Base-by-base conservation (phyloP, 768 basidiomycete species). In the Boletus rufocinnamomeus region DNA sequence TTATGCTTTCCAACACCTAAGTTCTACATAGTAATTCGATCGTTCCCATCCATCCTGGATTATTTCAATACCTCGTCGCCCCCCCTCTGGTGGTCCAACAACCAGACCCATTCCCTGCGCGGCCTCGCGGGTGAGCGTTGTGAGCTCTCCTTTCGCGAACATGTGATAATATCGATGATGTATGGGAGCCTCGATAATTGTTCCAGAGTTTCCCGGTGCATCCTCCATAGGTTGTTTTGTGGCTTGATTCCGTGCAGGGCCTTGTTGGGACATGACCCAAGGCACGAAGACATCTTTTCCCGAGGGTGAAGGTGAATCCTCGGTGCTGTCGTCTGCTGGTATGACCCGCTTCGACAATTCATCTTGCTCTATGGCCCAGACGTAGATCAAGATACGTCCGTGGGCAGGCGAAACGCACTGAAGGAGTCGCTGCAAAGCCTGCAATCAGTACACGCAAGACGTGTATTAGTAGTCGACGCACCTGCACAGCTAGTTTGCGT, bases 291-390 rank as follows among this genome's bases (percentile, higher is more conserved):
- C 93, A 70, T 97, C 94, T 66, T 84, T 83, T 28, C 88, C 91
- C 9, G 72, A 68, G 9, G 63, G 63, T 53, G 55, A 40, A 38
- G 19, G 25, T 10, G 52, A 11, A 34, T 35, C 28, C 4, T 37
- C 35, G 4, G 54, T 37, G 47, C 23, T 49, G 23, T 25, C 56
- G 16, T 63, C 60, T 6, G 78, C 75, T 27, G 72, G 68, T 35
- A 96, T 85, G 58, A 71, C 76, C 35, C 95, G 82, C 69, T 91
- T 95, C 2, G 93, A 95, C 8, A 86, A 74, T 30, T 84, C 82
- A 57, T 96, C 93, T 76, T 99, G 97, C 66, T 98, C 94, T 59
- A 90, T 83, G 1, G 96, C 95, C 97, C 97, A 99, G 35, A 98
- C 97, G 64, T 97, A 97, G 61, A 98, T 88, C 54, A 99, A 76